Evolutionary conservation across 2,329 filamentous ascomycete species (phyloP), one percentile per base, ranked within the genome.

Genomic region (Fusarium globosum): DNA sequence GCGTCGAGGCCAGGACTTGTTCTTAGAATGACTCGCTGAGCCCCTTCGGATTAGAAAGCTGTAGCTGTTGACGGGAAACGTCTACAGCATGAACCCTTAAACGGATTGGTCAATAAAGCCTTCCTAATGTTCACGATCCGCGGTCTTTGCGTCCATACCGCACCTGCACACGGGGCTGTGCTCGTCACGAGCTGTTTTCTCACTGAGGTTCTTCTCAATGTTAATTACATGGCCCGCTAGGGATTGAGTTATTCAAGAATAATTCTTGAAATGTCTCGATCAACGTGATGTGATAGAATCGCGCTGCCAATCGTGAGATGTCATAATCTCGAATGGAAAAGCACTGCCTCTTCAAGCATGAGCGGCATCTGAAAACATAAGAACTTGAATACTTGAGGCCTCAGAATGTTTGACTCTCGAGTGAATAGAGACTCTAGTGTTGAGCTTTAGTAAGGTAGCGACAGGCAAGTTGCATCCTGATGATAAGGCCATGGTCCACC

Each of bases 41-140:
- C 28, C 2, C 7, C 15, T 51, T 35, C 14, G 4, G 16, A 6
- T 2, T 14, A 16, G 16, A 23, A 51, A 18, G 48, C 15, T 23
- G 15, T 33, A 2, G 2, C 28, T 18, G 0, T 33, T 9, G 5
- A 33, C 4, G 6, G 0, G 26, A 0, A n/a, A 7, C 7, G 6
- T 2, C 28, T 23, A 18, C 5, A 23, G 46, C 1, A 3, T 23
- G 28, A 23, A 10, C 7, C 21, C 3, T n/a, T 10, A 9, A 9
- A 12, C 2, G 5, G 10, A 18, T 30, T 12, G 7, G 10, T 8
- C 0, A 16, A 48, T 30, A 2, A 13, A 9, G 28, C 7, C 4
- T n/a, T 20, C 21, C 28, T 6, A 30, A 9, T 30, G 28, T 15
- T 30, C 14, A 30, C 7, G 28, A n/a, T 33, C 3, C 28, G 6